phyloP scores from a whole-genome alignment of 2,329 filamentous ascomycete species.

The Myriosclerotinia duriaeana region DNA sequence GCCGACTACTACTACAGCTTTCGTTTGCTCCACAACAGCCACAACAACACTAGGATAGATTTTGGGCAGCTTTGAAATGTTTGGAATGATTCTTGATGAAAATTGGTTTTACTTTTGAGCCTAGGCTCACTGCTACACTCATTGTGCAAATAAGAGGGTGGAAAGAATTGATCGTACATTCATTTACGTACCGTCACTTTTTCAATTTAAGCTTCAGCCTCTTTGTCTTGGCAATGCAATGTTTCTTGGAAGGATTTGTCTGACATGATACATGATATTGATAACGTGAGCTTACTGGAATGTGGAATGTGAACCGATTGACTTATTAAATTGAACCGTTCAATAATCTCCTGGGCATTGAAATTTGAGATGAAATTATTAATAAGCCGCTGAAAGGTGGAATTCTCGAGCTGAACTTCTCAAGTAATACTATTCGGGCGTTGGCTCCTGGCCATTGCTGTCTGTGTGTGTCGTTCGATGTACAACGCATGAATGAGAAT shows the following conservation, averaged over 20 bases:
- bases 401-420: background rate
- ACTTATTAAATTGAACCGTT: background rate
- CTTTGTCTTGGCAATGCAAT: constrained; percentile 1
- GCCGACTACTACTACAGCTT: constrained; percentile 10
- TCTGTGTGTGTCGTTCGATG: too few relatives aligned
- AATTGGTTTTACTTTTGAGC: background rate
- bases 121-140: background rate
- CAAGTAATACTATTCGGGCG: background rate
- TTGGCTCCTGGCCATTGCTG: background rate
- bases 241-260: background rate
- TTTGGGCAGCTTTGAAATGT: background rate
- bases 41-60: background rate
- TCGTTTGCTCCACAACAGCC: constrained; percentile 5
- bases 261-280: background rate
- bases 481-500: too few relatives aligned
- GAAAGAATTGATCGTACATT: background rate
- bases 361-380: background rate
- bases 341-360: background rate
- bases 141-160: background rate
- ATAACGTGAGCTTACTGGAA: background rate
- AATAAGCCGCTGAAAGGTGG: background rate
- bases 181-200: background rate
- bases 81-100: background rate
- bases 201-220: constrained; percentile 3
- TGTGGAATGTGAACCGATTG: background rate